A percentile compares a stretch with the other conserved stretches of the same genome.
These are phyloP conservation scores for Ceriops zippeliana DNA, from an alignment of 345 rosid species.

Conservation along the genomic window DNA sequence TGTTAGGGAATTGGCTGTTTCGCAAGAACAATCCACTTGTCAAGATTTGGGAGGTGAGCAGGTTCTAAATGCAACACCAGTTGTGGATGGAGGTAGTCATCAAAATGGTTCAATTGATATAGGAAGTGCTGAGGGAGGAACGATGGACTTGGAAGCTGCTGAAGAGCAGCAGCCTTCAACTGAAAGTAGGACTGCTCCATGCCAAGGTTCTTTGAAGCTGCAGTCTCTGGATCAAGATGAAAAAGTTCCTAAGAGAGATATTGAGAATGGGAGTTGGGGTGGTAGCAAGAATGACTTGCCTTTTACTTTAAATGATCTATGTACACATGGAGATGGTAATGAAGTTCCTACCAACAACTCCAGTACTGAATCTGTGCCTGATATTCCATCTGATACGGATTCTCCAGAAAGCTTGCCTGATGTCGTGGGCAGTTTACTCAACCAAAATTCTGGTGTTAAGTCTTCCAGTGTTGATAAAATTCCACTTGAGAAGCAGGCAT, in stretches of 20 bases:
- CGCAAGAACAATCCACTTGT: slow-evolving; percentile 20
- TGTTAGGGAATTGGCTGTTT: slow-evolving; percentile 27
- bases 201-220: slow-evolving; percentile 26
- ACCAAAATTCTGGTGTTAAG: slow-evolving; percentile 31
- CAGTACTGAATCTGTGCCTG: slow-evolving; percentile 36
- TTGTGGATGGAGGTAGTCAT: slow-evolving; percentile 21
- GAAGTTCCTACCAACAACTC: slow-evolving; percentile 36
- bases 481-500: slow-evolving; percentile 27
- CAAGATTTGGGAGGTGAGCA: slow-evolving; percentile 26
- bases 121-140: slow-evolving; percentile 29
- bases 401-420: slow-evolving; percentile 37
- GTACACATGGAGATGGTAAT: slow-evolving; percentile 27
- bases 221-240: slow-evolving; percentile 22
- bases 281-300: slow-evolving; percentile 28
- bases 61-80: slow-evolving; percentile 23
- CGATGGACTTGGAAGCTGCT: slow-evolving; percentile 21
- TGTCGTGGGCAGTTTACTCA: slow-evolving; percentile 15
- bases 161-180: slow-evolving; percentile 29
- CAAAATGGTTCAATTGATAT: slow-evolving; percentile 24
- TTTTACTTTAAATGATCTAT: slow-evolving; percentile 22
- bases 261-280: slow-evolving; percentile 24
- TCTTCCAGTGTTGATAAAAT: slow-evolving; percentile 28
- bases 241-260: slow-evolving; percentile 22
- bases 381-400: slow-evolving; percentile 33
- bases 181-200: slow-evolving; percentile 23